phyloP scores from a whole-genome alignment of 345 rosid genomes.

The Citrus australasica region DNA sequence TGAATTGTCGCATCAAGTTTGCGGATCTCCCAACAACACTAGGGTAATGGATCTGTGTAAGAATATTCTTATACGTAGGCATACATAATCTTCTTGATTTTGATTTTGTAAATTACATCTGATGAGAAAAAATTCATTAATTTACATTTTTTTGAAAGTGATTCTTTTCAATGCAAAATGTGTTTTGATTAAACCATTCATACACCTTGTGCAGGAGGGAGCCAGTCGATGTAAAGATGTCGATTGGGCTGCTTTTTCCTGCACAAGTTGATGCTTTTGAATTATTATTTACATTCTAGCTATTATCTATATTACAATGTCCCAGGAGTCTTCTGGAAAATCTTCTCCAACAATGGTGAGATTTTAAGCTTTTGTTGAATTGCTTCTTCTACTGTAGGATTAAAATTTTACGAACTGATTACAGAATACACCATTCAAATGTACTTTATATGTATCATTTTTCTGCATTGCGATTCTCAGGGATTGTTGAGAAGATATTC shows the following conservation, averaged over 20 bases:
- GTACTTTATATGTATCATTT: too few species aligned
- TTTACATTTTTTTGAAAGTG: not conserved
- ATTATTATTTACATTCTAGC: not conserved
- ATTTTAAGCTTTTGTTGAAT: too few species aligned
- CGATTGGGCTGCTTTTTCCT: not conserved
- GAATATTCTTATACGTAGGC: slow-evolving; percentile 12
- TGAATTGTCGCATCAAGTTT: slow-evolving; percentile 11
- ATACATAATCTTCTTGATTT: slow-evolving; percentile 4
- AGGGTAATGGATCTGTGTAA: slow-evolving; percentile 17
- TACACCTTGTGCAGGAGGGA: not conserved
- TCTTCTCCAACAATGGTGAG: not conserved
- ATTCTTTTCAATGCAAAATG: not conserved
- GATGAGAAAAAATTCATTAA: not conserved
- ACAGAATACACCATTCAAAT: too few species aligned
- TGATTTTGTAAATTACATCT: slow-evolving; percentile 7
- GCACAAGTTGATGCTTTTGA: not conserved
- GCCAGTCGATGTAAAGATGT: not conserved
- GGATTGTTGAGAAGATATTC: not conserved
- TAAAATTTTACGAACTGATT: too few species aligned
- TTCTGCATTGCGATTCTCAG: not conserved
- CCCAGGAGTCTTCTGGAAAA: not conserved
- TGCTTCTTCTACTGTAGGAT: too few species aligned
- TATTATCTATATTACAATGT: not conserved
- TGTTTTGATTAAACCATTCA: not conserved
- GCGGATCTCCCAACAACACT: not conserved